Percentiles rank a stretch among this genome's conserved stretches.
These are phyloP conservation scores for Acanthamoeba rhysodes DNA, from an alignment of 208 protist species.

Conservation along the genomic window DNA sequence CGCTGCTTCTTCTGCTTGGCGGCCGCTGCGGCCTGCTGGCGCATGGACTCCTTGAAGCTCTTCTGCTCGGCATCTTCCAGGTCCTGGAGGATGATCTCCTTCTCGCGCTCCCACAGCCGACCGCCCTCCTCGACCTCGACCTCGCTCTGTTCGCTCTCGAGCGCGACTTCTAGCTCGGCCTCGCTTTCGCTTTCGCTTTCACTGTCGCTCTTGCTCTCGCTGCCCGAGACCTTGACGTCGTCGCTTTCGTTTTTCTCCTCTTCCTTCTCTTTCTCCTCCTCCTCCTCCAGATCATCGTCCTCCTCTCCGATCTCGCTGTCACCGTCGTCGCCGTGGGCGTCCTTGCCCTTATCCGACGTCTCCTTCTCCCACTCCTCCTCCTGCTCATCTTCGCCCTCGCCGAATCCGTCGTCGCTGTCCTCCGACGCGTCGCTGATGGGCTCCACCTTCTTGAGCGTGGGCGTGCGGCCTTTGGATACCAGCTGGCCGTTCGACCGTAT, in stretches of 20 bases:
- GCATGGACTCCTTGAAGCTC: slow-evolving; percentile 71
- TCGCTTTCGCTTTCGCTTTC: slow-evolving; percentile 11
- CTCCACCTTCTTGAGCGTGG: not conserved
- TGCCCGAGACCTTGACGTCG: not conserved
- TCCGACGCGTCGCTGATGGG: not conserved
- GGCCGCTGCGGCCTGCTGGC: not conserved
- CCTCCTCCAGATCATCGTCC: not conserved
- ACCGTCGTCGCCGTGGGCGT: not conserved
- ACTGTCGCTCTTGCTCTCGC: not conserved
- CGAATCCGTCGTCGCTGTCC: not conserved
- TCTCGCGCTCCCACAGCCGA: slow-evolving; percentile 44
- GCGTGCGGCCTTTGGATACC: not conserved
- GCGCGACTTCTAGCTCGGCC: not conserved
- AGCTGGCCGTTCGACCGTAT: not conserved
- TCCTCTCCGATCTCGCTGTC: slow-evolving; percentile 50
- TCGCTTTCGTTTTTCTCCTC: not conserved
- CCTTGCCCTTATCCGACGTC: not conserved
- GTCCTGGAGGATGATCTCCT: not conserved
- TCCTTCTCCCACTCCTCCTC: slow-evolving; percentile 6
- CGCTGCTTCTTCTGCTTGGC: not conserved
- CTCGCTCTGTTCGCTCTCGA: slow-evolving; percentile 50
- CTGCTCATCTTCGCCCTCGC: not conserved
- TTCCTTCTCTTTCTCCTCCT: slow-evolving; percentile 24
- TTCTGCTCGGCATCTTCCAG: slow-evolving; percentile 39
- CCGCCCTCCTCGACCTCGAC: slow-evolving; percentile 24